Evolutionary conservation across 129 eudicot genomes (phyloP), one percentile per base, ranked within the genome.

Genomic region (Flaveria ramosissima): DNA sequence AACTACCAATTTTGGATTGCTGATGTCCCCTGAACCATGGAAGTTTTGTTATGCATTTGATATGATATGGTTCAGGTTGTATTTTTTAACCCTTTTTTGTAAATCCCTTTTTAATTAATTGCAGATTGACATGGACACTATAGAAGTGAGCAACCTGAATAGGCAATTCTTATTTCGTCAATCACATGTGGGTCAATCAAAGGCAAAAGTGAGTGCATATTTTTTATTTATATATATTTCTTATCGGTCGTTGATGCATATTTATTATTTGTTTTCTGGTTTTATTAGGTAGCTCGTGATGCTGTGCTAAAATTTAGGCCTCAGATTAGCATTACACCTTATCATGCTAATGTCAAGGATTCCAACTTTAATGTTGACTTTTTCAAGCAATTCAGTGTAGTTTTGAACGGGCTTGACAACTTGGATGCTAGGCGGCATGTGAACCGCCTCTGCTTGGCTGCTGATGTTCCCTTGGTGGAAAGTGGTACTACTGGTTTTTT

Each of bases 41-140:
- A 8, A 7, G 23, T 36, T 32, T 64, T 32, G 36, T 2, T 36
- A 36, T 64, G 23, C 70, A 64, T 64, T 36, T 32, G 24, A 64
- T 76, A 65, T 66, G 73, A 66, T 30, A 30, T 30, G 30, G 36
- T 11, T 52, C 14, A 17, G 43, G 70, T 32, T 70, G 55, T 32
- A 68, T 0, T 16, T 59, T 27, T 27, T 2, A 13, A 61, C 12
- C 16, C 50, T 1, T n/a, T 41, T 75, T 41, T 66, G 41, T 46
- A 16, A 53, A 60, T 66, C 16, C 57, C 45, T 83, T n/a, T 63
- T 70, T 68, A 23, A 69, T 46, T 60, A 15, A 72, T 71, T 86
- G 85, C 93, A 94, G 98, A 91, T 94, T 81, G 98, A 94, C 82
- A 84, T 91, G 97, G 98, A 94, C 82, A 94, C 98, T 42, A 94